Base-by-base conservation (phyloP, 495 filamentous ascomycete genomes). In the Aspergillus cavernicola region DNA sequence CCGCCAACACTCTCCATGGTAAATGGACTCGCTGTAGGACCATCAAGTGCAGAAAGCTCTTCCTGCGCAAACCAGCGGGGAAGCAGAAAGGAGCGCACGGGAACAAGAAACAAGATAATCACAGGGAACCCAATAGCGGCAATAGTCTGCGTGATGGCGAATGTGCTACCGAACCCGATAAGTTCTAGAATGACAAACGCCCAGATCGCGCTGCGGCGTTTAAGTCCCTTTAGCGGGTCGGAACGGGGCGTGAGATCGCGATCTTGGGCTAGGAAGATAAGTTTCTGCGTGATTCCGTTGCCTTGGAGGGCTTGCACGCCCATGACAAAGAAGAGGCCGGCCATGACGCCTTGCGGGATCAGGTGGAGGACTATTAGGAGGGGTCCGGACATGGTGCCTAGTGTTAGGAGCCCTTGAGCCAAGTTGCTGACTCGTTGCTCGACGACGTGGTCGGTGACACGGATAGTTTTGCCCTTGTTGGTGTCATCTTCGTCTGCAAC, bases 141-240 rank as follows among this genome's bases (percentile, higher is more conserved):
- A 43, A 96, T 89, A 0, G 92, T 96, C 69, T 97, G 91, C 8
- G 90, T 92, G 59, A 96, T 92, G n/a, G 90, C 92, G 65, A 97
- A 93, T 2, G 88, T 95, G 1, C 84, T 88, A 4, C 76, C 89
- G 60, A 97, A 93, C 0, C 88, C 90, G 26, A 88, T 12, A 5
- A 95, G 68, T 67, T 96, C 86, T n/a, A 91, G 66, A 12, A 68
- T 69, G 2, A 95, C 85, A 67, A 95, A 96, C 5, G 64, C 65
- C 86, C 88, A 95, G 56, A 95, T 77, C 2, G 85, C 83, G 9
- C 53, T 51, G 9, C 84, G 80, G 18, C 86, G 80, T 18, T 76
- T 65, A 18, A 90, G 66, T 8, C 68, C 68, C 47, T 77, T 78
- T 10, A 96, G 81, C 8, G 88, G 88, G 53, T 92, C 83, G 0